phyloP scores from a whole-genome alignment of 768 basidiomycete species.

The Omphalotus guepiniiformis region DNA sequence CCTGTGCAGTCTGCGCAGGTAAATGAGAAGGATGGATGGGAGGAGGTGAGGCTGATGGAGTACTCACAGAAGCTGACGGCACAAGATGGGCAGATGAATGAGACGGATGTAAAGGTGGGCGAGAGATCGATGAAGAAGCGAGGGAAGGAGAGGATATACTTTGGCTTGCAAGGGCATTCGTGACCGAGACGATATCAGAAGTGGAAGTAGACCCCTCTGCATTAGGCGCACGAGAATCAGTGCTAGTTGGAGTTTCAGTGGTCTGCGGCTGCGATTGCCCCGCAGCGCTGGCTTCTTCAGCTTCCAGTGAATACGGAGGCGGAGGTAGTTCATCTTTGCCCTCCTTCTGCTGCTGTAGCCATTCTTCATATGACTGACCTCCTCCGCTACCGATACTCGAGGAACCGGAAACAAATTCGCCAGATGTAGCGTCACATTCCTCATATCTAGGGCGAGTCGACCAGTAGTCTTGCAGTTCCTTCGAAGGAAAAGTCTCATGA shows the following conservation, averaged over 20 bases:
- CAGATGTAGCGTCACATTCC: constrained; percentile 26
- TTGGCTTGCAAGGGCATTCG: background rate
- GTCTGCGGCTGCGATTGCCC: constrained; percentile 1
- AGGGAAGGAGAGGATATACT: background rate
- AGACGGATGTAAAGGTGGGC: background rate
- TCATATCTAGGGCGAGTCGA: constrained; percentile 56
- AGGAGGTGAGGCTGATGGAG: constrained; percentile 20
- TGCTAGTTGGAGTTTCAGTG: constrained; percentile 4
- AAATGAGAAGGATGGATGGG: constrained; percentile 32
- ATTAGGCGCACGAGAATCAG: constrained; percentile 10
- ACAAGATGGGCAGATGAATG: constrained; percentile 6
- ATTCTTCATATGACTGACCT: constrained; percentile 38
- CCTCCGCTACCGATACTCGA: constrained; percentile 15
- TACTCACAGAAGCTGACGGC: background rate
- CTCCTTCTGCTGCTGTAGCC: constrained; percentile 41
- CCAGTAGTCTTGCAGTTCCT: constrained; percentile 78
- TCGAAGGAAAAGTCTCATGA: constrained; percentile 59
- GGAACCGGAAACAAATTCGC: constrained; percentile 28
- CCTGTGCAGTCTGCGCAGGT: constrained; percentile 7
- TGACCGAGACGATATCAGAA: background rate
- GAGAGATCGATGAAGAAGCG: constrained; percentile 4
- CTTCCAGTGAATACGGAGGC: constrained; percentile 65
- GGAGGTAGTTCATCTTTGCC: constrained; percentile 55
- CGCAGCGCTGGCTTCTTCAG: constrained; percentile 15
- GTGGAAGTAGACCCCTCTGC: background rate